These are phyloP conservation scores for Megacollybia marginata DNA, from an alignment of 768 basidiomycete genomes.

Conservation along the genomic window DNA sequence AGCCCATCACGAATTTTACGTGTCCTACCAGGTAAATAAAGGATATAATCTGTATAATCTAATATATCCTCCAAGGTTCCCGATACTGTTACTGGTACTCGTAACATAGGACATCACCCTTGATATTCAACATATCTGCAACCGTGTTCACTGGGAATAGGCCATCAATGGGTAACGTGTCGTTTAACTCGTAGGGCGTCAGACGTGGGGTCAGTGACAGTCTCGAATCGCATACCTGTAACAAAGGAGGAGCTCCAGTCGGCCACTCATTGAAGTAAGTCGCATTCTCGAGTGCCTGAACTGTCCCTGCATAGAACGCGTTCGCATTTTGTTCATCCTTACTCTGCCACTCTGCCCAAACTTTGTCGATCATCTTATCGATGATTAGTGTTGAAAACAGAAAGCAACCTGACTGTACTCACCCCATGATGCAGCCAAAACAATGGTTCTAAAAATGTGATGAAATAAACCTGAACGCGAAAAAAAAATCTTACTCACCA, in stretches of 20 bases:
- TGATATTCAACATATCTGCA: slow-evolving; percentile 21
- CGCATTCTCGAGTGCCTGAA: slow-evolving; percentile 15
- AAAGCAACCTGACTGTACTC: slow-evolving; percentile 1
- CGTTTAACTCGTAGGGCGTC: too few species aligned
- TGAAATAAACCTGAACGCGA: neutral
- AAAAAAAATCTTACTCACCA: slow-evolving; percentile 25
- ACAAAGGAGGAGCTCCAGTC: slow-evolving; percentile 16
- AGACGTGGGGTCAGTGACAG: too few species aligned
- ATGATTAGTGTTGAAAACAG: neutral
- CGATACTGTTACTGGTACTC: slow-evolving; percentile 18
- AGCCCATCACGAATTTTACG: too few species aligned
- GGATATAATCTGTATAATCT: too few species aligned
- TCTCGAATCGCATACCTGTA: slow-evolving; percentile 1
- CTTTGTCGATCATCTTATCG: slow-evolving; percentile 24
- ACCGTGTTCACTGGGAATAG: slow-evolving; percentile 16
- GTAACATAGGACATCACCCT: slow-evolving; percentile 23
- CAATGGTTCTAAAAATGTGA: slow-evolving; percentile 18
- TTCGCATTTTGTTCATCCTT: slow-evolving; percentile 13
- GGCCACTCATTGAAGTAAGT: slow-evolving; percentile 15
- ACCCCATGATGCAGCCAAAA: slow-evolving; percentile 30
- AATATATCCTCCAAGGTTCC: too few species aligned
- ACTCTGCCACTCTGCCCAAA: slow-evolving; percentile 30
- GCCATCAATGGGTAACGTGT: slow-evolving; percentile 17
- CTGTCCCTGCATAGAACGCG: slow-evolving; percentile 23
- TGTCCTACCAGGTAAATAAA: too few species aligned